phyloP scores from a whole-genome alignment of 2,329 filamentous ascomycete species.

The Colletotrichum liriopes region DNA sequence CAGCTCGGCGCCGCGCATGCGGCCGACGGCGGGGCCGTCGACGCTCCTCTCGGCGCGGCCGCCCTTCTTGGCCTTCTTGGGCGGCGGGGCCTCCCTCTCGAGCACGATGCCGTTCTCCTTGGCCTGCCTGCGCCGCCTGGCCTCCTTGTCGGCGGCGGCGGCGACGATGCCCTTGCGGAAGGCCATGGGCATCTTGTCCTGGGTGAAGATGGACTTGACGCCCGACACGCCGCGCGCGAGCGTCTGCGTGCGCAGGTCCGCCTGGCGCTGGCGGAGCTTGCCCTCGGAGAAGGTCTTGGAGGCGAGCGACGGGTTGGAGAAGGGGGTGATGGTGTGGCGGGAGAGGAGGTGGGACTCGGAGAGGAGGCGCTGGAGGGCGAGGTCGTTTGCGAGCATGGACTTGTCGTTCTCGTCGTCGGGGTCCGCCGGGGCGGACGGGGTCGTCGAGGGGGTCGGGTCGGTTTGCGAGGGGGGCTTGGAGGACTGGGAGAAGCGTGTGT shows the following conservation, averaged over 20 bases:
- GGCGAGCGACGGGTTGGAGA: constrained; percentile 56
- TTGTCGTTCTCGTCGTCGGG: constrained; percentile 70
- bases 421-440: constrained; percentile 48
- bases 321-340: constrained; percentile 55
- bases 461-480: constrained; percentile 64
- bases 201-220: constrained; percentile 75
- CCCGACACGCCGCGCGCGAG: constrained; percentile 58
- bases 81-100: constrained; percentile 66
- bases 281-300: constrained; percentile 69
- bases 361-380: constrained; percentile 91
- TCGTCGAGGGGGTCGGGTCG: constrained; percentile 40
- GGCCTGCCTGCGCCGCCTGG: constrained; percentile 82
- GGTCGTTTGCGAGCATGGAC: constrained; percentile 88
- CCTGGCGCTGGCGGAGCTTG: constrained; percentile 83
- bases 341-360: constrained; percentile 91
- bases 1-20: constrained; percentile 84
- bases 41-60: constrained; percentile 72
- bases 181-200: constrained; percentile 90
- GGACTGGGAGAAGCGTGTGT: constrained; percentile 52
- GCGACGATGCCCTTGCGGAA: constrained; percentile 87
- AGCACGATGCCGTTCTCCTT: constrained; percentile 92
- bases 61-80: constrained; percentile 56
- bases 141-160: constrained; percentile 77
- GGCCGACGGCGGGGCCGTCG: constrained; percentile 85
- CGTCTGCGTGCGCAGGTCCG: constrained; percentile 86